A percentile compares a stretch with the other conserved stretches of the same genome.
These are phyloP conservation scores for Helotiales sp. DNA, from an alignment of 2,329 filamentous ascomycete genomes.

Conservation along the genomic window DNA sequence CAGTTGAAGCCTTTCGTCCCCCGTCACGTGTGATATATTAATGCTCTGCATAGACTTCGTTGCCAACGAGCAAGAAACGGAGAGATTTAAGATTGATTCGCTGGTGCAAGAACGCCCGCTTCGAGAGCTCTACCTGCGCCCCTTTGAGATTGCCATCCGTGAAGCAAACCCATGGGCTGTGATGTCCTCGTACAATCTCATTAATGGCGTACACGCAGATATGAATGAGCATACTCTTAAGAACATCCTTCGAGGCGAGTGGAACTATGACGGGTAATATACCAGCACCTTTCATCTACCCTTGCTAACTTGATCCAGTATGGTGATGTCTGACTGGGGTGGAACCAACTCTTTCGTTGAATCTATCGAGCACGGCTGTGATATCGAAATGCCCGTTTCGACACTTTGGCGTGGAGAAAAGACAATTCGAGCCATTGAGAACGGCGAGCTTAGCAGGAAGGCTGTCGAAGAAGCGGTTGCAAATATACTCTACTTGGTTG, in stretches of 20 bases:
- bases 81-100: slow-evolving; percentile 68
- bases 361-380: slow-evolving; percentile 59
- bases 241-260: slow-evolving; percentile 63
- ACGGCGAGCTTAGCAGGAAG: slow-evolving; percentile 52
- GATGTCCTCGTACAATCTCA: slow-evolving; percentile 71
- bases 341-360: slow-evolving; percentile 62
- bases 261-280: slow-evolving; percentile 64
- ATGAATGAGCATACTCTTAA: slow-evolving; percentile 61
- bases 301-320: slow-evolving; percentile 43
- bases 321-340: slow-evolving; percentile 64
- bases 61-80: slow-evolving; percentile 75
- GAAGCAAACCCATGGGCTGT: slow-evolving; percentile 72
- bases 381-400: slow-evolving; percentile 63
- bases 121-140: slow-evolving; percentile 74
- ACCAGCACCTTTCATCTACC: not conserved
- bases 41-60: slow-evolving; percentile 58
- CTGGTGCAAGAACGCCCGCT: slow-evolving; percentile 67
- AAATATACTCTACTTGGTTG: slow-evolving; percentile 63
- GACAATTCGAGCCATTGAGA: slow-evolving; percentile 56
- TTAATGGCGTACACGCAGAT: slow-evolving; percentile 67
- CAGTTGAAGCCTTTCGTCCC: slow-evolving; percentile 31
- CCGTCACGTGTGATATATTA: slow-evolving; percentile 16
- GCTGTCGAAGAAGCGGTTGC: slow-evolving; percentile 63
- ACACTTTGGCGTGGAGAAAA: slow-evolving; percentile 62
- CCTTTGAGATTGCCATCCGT: slow-evolving; percentile 74